These are phyloP conservation scores for Tuber borchii DNA, from an alignment of 495 filamentous ascomycete genomes.

Conservation along the genomic window DNA sequence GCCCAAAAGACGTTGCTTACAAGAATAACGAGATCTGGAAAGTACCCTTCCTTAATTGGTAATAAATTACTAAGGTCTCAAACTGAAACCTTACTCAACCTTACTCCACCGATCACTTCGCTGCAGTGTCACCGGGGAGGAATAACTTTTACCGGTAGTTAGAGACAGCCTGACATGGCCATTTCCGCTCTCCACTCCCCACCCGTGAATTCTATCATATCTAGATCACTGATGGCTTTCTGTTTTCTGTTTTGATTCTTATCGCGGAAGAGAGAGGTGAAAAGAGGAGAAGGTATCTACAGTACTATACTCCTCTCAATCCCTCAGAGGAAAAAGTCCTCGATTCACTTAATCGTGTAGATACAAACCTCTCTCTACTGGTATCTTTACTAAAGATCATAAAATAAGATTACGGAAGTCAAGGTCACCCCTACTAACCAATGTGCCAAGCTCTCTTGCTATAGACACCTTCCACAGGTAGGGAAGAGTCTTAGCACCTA, in stretches of 20 bases:
- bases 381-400: not conserved
- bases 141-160: not conserved
- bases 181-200: not conserved
- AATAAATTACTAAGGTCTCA: not conserved
- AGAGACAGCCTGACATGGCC: not conserved
- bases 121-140: not conserved
- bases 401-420: not conserved
- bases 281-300: not conserved
- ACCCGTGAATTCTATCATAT: not conserved
- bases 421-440: not conserved
- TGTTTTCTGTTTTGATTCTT: not conserved
- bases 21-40: not conserved
- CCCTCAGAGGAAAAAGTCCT: not conserved
- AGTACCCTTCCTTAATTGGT: not conserved
- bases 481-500: not conserved
- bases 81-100: not conserved
- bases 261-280: not conserved
- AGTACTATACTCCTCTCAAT: not conserved
- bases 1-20: not conserved
- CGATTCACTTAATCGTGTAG: not conserved
- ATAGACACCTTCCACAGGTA: not conserved
- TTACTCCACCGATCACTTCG: not conserved
- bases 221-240: not conserved
- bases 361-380: not conserved
- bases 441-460: not conserved